A percentile compares a stretch with the other conserved stretches of the same genome.
phyloP scores from a whole-genome alignment of 225 moss, liverwort and hornwort genomes.

The Marchantia polymorpha region DNA sequence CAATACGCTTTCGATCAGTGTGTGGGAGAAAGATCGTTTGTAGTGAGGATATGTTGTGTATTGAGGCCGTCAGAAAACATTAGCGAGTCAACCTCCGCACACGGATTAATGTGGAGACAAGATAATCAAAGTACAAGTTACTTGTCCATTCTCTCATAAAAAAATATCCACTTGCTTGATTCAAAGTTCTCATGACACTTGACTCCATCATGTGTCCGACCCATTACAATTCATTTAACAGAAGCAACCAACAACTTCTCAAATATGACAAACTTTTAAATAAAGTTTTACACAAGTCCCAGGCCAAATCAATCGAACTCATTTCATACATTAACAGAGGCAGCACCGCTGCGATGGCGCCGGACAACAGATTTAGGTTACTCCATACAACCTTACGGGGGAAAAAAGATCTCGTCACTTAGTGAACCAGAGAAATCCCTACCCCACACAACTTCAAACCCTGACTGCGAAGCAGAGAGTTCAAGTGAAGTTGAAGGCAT shows the following conservation, averaged over 20 bases:
- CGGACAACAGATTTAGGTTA: constrained; percentile 17
- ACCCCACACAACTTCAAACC: constrained; percentile 13
- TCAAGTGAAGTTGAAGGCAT: constrained; percentile 13
- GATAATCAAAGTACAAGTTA: too few species aligned
- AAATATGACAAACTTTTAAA: constrained; percentile 3
- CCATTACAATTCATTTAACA: background rate
- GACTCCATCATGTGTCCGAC: background rate
- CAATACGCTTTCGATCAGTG: too few species aligned
- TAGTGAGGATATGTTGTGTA: too few species aligned
- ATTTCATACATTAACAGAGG: constrained; percentile 17
- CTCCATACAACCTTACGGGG: constrained; percentile 17
- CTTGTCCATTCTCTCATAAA: too few species aligned
- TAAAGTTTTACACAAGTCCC: constrained; percentile 4
- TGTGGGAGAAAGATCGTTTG: too few species aligned
- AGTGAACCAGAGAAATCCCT: constrained; percentile 3
- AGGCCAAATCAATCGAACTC: constrained; percentile 19
- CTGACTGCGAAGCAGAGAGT: constrained; percentile 6
- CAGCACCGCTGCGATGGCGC: constrained; percentile 8
- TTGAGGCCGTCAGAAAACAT: too few species aligned
- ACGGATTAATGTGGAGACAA: too few species aligned
- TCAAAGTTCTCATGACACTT: background rate
- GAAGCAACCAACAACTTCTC: background rate
- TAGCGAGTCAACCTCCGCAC: too few species aligned
- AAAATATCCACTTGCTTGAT: too few species aligned
- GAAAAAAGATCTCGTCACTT: constrained; percentile 14